These are phyloP conservation scores for Setaria viridis DNA, from an alignment of 202 grass and related monocot species.

Conservation along the genomic window DNA sequence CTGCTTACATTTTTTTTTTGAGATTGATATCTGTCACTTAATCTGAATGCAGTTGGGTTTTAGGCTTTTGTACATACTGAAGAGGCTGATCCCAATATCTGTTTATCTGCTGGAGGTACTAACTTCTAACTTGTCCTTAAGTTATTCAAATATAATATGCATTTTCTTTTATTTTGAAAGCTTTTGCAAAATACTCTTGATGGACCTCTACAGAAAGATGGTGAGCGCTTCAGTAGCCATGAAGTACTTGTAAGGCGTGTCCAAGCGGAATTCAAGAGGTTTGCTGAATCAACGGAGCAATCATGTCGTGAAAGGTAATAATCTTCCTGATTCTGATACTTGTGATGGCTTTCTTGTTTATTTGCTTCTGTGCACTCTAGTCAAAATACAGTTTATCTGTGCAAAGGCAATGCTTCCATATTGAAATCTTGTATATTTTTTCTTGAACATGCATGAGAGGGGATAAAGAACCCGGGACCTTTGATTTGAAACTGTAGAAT, in stretches of 20 bases:
- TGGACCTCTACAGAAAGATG: slow-evolving; percentile 78
- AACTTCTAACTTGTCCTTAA: slow-evolving; percentile 44
- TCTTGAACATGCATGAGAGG: no score
- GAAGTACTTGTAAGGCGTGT: slow-evolving; percentile 87
- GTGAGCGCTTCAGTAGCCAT: slow-evolving; percentile 76
- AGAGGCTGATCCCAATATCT: slow-evolving; percentile 80
- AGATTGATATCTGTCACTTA: slow-evolving; percentile 32
- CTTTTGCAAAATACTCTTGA: slow-evolving; percentile 25
- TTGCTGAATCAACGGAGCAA: slow-evolving; percentile 87
- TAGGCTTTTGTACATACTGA: slow-evolving; percentile 91
- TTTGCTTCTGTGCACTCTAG: slow-evolving; percentile 17
- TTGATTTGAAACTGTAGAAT: slow-evolving; percentile 16
- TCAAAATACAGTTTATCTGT: slow-evolving; percentile 22
- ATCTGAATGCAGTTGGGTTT: slow-evolving; percentile 77
- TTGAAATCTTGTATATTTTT: slow-evolving; percentile 15
- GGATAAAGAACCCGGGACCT: background rate
- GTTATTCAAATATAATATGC: slow-evolving; percentile 21
- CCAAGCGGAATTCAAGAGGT: slow-evolving; percentile 70
- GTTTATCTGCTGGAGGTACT: slow-evolving; percentile 84
- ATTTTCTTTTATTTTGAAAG: slow-evolving; percentile 17
- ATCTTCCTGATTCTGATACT: slow-evolving; percentile 18
- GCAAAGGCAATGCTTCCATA: background rate
- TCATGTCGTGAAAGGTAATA: slow-evolving; percentile 77
- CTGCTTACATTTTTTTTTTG: slow-evolving; percentile 30
- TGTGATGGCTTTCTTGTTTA: slow-evolving; percentile 29